These are phyloP conservation scores for Neonectria neomacrospora DNA, from an alignment of 2,329 filamentous ascomycete species.

Conservation along the genomic window DNA sequence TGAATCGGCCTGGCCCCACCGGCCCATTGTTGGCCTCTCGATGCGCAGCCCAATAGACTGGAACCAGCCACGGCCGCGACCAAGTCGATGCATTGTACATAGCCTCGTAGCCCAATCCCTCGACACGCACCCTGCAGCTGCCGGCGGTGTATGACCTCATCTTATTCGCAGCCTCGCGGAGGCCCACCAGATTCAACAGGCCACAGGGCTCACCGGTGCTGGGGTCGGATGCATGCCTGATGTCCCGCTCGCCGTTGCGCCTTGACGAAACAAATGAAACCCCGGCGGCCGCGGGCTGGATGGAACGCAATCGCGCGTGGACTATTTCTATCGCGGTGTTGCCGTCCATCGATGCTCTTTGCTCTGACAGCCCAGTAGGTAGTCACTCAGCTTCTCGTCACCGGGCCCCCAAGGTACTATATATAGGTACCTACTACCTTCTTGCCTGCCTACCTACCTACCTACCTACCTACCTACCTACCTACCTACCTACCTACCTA, in stretches of 20 bases:
- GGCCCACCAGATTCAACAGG: slow-evolving; percentile 6
- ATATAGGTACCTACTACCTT: too few species aligned
- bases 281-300: too few species aligned
- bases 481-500: too few species aligned
- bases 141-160: background rate
- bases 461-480: too few species aligned
- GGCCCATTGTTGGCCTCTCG: background rate
- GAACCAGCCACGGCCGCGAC: background rate
- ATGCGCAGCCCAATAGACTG: too few species aligned
- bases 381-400: too few species aligned
- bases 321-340: background rate
- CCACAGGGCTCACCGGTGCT: background rate
- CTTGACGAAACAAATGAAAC: background rate
- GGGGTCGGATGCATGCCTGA: background rate
- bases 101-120: background rate
- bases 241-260: slow-evolving; percentile 1
- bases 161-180: slow-evolving; percentile 13
- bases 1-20: background rate
- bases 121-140: background rate
- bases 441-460: too few species aligned
- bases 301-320: background rate
- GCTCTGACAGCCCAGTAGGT: too few species aligned
- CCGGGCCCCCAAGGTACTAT: too few species aligned
- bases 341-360: background rate
- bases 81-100: background rate